phyloP scores from a whole-genome alignment of 768 basidiomycete genomes.

The Mrakia gelida region DNA sequence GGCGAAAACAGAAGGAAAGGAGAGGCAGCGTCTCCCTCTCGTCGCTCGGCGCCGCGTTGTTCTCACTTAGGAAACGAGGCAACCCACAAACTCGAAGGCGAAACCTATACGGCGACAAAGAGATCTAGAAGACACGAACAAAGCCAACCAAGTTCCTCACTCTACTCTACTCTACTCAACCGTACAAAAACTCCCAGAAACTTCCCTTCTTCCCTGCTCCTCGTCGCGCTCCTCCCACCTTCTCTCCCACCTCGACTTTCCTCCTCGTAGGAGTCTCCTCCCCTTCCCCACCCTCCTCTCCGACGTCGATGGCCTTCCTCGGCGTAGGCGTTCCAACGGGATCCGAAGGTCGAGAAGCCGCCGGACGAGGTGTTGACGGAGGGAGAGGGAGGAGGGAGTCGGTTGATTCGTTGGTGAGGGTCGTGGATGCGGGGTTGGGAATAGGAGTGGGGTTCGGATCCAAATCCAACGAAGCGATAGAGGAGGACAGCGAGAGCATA shows the following conservation, averaged over 20 bases:
- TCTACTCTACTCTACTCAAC: not conserved
- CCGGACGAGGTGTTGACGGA: not conserved
- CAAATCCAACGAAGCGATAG: conserved; percentile 13
- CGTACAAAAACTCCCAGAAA: conserved; percentile 26
- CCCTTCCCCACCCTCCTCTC: not conserved
- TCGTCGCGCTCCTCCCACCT: not conserved
- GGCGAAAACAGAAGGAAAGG: no score
- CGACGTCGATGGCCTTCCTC: not conserved
- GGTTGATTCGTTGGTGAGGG: not conserved
- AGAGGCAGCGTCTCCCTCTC: no score
- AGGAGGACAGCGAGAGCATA: conserved; percentile 17
- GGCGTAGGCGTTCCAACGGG: conserved; percentile 1
- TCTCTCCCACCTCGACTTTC: not conserved
- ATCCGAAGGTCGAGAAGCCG: not conserved
- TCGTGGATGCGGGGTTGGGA: not conserved
- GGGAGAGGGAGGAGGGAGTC: not conserved
- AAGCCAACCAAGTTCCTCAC: no score
- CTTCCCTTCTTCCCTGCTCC: conserved; percentile 18
- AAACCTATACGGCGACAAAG: no score
- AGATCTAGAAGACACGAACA: no score
- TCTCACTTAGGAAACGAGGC: no score
- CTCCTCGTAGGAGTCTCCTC: conserved; percentile 19
- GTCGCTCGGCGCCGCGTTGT: no score
- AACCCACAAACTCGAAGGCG: no score
- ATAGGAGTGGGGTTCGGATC: not conserved